Percentiles rank a stretch among this genome's conserved stretches.
These are phyloP conservation scores for Aspergillus pseudoviridinutans DNA, from an alignment of 2,329 filamentous ascomycete genomes.

Conservation along the genomic window DNA sequence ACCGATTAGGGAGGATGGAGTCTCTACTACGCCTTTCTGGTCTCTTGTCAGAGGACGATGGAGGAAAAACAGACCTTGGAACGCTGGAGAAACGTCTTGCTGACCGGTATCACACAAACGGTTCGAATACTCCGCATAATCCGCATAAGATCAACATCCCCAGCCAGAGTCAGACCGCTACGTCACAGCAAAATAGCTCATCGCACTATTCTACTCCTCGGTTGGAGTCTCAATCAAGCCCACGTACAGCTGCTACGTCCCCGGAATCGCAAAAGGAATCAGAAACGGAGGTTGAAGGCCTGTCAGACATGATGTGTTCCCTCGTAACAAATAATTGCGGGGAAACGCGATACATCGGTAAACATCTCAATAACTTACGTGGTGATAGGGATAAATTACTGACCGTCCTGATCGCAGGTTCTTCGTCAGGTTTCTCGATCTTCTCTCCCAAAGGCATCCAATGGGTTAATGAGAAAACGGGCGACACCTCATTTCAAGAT, in stretches of 20 bases:
- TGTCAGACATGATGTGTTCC: conserved; percentile 99
- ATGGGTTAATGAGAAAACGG: conserved; percentile 97
- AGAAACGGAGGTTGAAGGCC: conserved; percentile 72
- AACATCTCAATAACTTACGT: conserved; percentile 16
- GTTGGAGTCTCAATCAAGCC: conserved; percentile 46
- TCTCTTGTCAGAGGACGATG: conserved; percentile 78
- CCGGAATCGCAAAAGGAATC: conserved; percentile 51
- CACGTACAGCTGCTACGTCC: conserved; percentile 49
- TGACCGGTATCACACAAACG: conserved; percentile 43
- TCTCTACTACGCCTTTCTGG: conserved; percentile 82
- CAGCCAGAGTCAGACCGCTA: conserved; percentile 21
- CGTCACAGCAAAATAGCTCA: conserved; percentile 28
- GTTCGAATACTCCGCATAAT: conserved; percentile 35
- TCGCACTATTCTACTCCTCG: conserved; percentile 46
- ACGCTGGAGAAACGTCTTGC: conserved; percentile 74
- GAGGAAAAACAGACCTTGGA: conserved; percentile 79
- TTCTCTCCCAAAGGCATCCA: conserved; percentile 97
- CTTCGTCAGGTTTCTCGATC: conserved; percentile 96
- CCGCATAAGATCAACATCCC: conserved; percentile 26
- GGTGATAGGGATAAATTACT: conserved; percentile 3
- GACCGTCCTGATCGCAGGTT: conserved; percentile 54
- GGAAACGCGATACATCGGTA: conserved; percentile 94
- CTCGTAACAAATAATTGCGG: conserved; percentile 91
- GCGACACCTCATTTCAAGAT: conserved; percentile 88
- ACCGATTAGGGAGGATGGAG: conserved; percentile 93